phyloP scores from a whole-genome alignment of 352 stramenopile species.

The Globisporangium yorkense region DNA sequence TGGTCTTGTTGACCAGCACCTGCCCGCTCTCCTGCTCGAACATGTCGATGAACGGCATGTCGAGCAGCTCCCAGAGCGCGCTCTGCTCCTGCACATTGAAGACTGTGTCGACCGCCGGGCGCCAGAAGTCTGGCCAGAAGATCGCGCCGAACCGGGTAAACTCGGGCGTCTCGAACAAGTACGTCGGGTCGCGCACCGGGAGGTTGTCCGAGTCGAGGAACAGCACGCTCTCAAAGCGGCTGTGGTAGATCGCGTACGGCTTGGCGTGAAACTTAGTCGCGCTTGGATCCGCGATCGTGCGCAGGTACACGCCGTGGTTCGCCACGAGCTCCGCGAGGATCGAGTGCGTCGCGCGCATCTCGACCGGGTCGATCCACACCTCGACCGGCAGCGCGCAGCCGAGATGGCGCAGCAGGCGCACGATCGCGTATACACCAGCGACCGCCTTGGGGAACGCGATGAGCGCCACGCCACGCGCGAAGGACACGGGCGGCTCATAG shows the following conservation, averaged over 20 bases:
- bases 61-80: slow-evolving; percentile 58
- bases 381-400: slow-evolving; percentile 45
- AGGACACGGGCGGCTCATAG: slow-evolving; percentile 2
- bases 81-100: slow-evolving; percentile 78
- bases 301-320: slow-evolving; percentile 49
- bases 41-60: slow-evolving; percentile 85
- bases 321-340: slow-evolving; percentile 46
- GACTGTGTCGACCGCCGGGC: slow-evolving; percentile 39
- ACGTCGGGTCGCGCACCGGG: slow-evolving; percentile 68
- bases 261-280: slow-evolving; percentile 76
- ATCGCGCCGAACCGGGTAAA: slow-evolving; percentile 58
- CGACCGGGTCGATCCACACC: slow-evolving; percentile 42
- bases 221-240: slow-evolving; percentile 65
- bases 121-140: slow-evolving; percentile 87
- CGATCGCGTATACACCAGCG: slow-evolving; percentile 63
- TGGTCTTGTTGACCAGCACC: slow-evolving; percentile 55
- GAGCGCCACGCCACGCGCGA: slow-evolving; percentile 51
- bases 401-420: slow-evolving; percentile 42
- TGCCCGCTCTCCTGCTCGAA: slow-evolving; percentile 83
- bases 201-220: slow-evolving; percentile 85
- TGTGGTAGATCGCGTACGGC: slow-evolving; percentile 73
- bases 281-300: slow-evolving; percentile 49
- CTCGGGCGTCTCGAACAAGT: slow-evolving; percentile 66
- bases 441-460: slow-evolving; percentile 66
- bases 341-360: slow-evolving; percentile 56